These are phyloP conservation scores for Articulospora tetracladia DNA, from an alignment of 495 filamentous ascomycete genomes.

Conservation along the genomic window DNA sequence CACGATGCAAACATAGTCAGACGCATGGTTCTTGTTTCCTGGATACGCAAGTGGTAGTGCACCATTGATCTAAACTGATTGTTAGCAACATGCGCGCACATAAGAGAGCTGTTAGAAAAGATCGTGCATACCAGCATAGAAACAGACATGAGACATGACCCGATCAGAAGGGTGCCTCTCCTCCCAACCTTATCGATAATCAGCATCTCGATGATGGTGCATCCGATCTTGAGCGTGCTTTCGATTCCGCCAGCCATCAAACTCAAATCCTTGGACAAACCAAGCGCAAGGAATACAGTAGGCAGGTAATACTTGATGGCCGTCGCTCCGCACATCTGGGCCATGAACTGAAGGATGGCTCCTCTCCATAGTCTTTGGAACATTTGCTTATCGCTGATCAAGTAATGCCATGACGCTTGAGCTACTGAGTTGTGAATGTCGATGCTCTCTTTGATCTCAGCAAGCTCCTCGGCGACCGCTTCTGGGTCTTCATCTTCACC, in stretches of 20 bases:
- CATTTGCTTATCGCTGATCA: constrained; percentile 35
- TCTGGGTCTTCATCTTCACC: constrained; percentile 52
- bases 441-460: constrained; percentile 61
- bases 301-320: constrained; percentile 30
- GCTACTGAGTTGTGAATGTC: constrained; percentile 30
- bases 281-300: constrained; percentile 60
- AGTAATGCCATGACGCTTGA: constrained; percentile 65
- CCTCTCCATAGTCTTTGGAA: constrained; percentile 58
- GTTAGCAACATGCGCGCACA: neutral
- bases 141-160: constrained; percentile 51
- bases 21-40: constrained; percentile 40
- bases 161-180: constrained; percentile 51
- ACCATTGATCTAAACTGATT: constrained; percentile 43
- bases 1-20: constrained; percentile 49
- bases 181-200: constrained; percentile 59
- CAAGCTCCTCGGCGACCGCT: constrained; percentile 65
- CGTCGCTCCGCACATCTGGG: constrained; percentile 48
- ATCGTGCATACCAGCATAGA: constrained; percentile 35
- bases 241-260: constrained; percentile 37
- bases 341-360: constrained; percentile 64
- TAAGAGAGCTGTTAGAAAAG: neutral
- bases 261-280: constrained; percentile 60
- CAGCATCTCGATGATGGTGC: constrained; percentile 63
- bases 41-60: constrained; percentile 46
- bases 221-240: constrained; percentile 40